Base-by-base conservation (phyloP, 192 early-diverging fungal species). In the Coemansia aciculifera region DNA sequence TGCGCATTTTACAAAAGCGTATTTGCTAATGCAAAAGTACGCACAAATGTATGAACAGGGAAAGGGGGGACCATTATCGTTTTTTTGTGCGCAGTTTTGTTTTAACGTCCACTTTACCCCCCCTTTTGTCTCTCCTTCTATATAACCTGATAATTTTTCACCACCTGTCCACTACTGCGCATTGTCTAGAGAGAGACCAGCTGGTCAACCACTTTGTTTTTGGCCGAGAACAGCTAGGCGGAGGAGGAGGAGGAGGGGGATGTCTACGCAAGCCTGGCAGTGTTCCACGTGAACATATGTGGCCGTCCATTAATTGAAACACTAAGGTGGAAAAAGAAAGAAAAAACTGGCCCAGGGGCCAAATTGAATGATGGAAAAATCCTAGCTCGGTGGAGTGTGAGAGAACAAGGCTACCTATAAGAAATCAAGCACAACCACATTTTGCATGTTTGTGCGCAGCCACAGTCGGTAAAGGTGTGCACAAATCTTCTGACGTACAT, bases 361-460 rank as follows among this genome's bases (percentile, higher is more conserved):
- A 43, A 43, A 43, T 43, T 43, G 48, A 52, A 24, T 7, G 27
- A 51, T 24, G 49, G 23, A 24, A 23, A 52, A 52, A 52, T 27
- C 51, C 51, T 27, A 29, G 10, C 51, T 29, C 51, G 24, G 23
- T 43, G 42, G 15, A 31, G 56, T 59, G 32, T 59, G 56, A 36
- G 56, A 52, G 49, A 52, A 27, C 56, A 19, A 15, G 32, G 17
- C 34, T 59, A 19, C 37, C 34, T 59, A 19, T 59, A 59, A n/a
- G 56, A 59, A 59, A 59, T 59, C 56, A 59, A 17, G 56, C 7
- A 12, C 52, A 56, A 56, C 12, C 29, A 10, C 23, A 32, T 56
- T 56, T 56, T 27, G 27, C 52, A 36, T 59, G n/a, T 59, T 59
- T 59, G 56, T 59, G 56, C 56, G 56, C 56, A 59, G 56, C 56